These are phyloP conservation scores for Coprinopsis marcescibilis DNA, from an alignment of 768 basidiomycete species.

Conservation along the genomic window DNA sequence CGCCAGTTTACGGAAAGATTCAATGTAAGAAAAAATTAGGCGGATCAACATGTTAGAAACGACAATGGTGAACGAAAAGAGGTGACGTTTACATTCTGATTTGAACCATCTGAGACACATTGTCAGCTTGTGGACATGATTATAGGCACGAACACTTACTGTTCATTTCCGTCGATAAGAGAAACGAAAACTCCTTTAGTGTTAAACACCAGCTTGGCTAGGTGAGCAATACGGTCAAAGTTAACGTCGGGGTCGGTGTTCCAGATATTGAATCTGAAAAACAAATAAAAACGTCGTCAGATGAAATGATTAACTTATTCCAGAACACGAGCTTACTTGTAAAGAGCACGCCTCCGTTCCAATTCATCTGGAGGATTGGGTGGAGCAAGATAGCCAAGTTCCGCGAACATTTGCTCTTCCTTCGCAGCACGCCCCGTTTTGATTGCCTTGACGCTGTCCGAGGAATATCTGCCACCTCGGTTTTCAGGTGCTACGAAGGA, in stretches of 20 bases:
- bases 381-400: constrained; percentile 67
- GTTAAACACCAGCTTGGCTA: constrained; percentile 89
- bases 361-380: constrained; percentile 83
- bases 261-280: constrained; percentile 80
- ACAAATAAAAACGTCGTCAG: constrained; percentile 2
- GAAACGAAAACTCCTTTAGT: constrained; percentile 82
- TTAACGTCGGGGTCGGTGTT: constrained; percentile 81
- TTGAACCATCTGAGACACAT: constrained; percentile 69
- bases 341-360: constrained; percentile 76
- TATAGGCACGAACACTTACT: constrained; percentile 41
- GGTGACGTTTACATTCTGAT: constrained; percentile 60
- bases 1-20: constrained; percentile 1
- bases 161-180: constrained; percentile 77
- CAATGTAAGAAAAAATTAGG: constrained; percentile 3
- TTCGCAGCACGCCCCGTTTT: constrained; percentile 48
- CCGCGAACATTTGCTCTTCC: constrained; percentile 62
- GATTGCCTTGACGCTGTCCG: constrained; percentile 22
- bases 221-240: constrained; percentile 90
- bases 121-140: not conserved
- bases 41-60: constrained; percentile 1
- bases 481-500: constrained; percentile 27
- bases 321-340: constrained; percentile 50
- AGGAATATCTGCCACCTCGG: constrained; percentile 25
- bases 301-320: not conserved
- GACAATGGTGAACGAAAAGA: not conserved